phyloP scores from a whole-genome alignment of 352 stramenopile genomes.

The Phytophthora litchii region DNA sequence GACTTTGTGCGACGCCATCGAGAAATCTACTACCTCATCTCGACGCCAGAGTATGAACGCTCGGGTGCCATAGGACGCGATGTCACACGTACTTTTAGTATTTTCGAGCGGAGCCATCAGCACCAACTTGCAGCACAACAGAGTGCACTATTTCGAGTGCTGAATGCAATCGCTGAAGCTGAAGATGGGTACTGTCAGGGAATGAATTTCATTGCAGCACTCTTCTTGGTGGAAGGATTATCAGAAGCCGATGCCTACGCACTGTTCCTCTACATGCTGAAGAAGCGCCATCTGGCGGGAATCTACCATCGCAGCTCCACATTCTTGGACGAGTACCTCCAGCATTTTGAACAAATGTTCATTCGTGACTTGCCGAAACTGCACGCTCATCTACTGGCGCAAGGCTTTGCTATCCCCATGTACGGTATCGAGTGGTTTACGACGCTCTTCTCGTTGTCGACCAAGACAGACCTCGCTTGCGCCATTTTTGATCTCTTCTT shows the following conservation, averaged over 20 bases:
- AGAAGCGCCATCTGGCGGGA: slow-evolving; percentile 76
- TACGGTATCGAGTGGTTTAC: slow-evolving; percentile 91
- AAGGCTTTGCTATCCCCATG: slow-evolving; percentile 81
- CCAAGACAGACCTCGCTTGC: slow-evolving; percentile 78
- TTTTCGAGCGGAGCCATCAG: slow-evolving; percentile 70
- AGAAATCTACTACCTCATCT: slow-evolving; percentile 83
- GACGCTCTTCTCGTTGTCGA: slow-evolving; percentile 86
- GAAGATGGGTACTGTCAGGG: slow-evolving; percentile 88
- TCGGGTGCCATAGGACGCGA: slow-evolving; percentile 79
- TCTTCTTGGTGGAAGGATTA: slow-evolving; percentile 85
- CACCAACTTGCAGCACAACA: slow-evolving; percentile 59
- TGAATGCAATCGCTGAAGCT: slow-evolving; percentile 81
- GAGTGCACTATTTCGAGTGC: slow-evolving; percentile 70
- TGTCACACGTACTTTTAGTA: slow-evolving; percentile 86
- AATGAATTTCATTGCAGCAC: slow-evolving; percentile 90
- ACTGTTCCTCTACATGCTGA: slow-evolving; percentile 83
- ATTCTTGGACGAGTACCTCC: slow-evolving; percentile 85
- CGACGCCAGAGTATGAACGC: slow-evolving; percentile 64
- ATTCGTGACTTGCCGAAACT: slow-evolving; percentile 69
- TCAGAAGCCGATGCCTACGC: slow-evolving; percentile 82
- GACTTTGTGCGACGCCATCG: slow-evolving; percentile 72
- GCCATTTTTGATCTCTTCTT: slow-evolving; percentile 89
- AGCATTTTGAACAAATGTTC: slow-evolving; percentile 85
- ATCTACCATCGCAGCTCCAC: slow-evolving; percentile 86
- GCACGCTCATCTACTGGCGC: slow-evolving; percentile 56